Conservation (phyloP, 257 asterid species). For the Przewalskia tangutica region DNA sequence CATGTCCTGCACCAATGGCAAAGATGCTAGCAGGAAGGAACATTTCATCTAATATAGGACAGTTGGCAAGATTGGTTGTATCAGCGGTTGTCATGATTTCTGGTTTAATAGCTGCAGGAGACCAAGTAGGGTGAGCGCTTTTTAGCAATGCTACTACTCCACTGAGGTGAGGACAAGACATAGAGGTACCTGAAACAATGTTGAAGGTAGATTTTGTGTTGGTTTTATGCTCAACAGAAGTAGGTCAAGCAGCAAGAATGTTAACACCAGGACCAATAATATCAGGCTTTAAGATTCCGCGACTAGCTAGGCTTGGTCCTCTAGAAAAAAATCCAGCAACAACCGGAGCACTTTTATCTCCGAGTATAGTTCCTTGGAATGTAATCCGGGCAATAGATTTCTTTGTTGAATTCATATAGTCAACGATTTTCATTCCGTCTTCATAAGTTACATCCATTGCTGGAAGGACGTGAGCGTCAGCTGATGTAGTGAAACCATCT, state of each 20-base stretch:
- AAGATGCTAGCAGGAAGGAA: slow-evolving; percentile 20
- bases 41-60: slow-evolving; percentile 22
- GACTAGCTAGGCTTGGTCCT: slow-evolving; percentile 36
- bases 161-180: slow-evolving; percentile 46
- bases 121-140: slow-evolving; percentile 38
- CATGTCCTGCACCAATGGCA: slow-evolving; percentile 41
- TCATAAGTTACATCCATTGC: slow-evolving; percentile 12
- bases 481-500: slow-evolving; percentile 14
- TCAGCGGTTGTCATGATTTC: slow-evolving; percentile 54
- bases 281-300: slow-evolving; percentile 52
- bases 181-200: slow-evolving; percentile 50
- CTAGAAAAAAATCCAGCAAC: slow-evolving; percentile 40
- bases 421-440: slow-evolving; percentile 9
- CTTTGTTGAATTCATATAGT: slow-evolving; percentile 21
- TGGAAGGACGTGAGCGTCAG: slow-evolving; percentile 23
- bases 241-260: slow-evolving; percentile 44
- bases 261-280: slow-evolving; percentile 51
- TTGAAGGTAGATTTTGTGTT: slow-evolving; percentile 16
- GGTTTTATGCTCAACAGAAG: slow-evolving; percentile 18
- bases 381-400: slow-evolving; percentile 10
- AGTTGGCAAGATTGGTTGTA: slow-evolving; percentile 6
- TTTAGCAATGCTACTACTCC: slow-evolving; percentile 39
- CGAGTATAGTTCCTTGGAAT: slow-evolving; percentile 37
- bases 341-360: slow-evolving; percentile 27
- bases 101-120: slow-evolving; percentile 41